Evolutionary conservation across 768 basidiomycete species (phyloP).

Genomic region (Pholiota microspora): DNA sequence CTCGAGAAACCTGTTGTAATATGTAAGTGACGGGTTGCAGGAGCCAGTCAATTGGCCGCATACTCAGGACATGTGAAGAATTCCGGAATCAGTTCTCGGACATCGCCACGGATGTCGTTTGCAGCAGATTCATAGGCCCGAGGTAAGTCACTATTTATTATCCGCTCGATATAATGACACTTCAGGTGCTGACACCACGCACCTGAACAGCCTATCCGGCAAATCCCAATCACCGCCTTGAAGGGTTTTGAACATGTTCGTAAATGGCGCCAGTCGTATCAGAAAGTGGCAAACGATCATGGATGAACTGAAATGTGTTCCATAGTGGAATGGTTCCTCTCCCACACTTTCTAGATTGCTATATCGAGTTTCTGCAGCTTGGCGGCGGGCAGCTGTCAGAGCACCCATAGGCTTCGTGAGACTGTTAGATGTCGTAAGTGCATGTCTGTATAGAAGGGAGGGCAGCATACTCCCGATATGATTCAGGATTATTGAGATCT

Average conservation of each 20-base stretch:
- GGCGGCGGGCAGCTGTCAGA: conserved; percentile 67
- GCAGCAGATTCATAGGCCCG: conserved; percentile 85
- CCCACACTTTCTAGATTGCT: conserved; percentile 71
- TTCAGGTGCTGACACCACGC: not conserved
- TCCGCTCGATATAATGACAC: not conserved
- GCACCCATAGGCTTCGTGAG: conserved; percentile 91
- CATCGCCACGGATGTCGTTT: conserved; percentile 84
- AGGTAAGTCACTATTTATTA: conserved; percentile 58
- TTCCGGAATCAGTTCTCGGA: conserved; percentile 90
- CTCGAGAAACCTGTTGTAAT: conserved; percentile 64
- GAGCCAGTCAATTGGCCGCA: conserved; percentile 19
- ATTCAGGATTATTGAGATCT: conserved; percentile 58
- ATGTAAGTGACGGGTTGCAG: not conserved
- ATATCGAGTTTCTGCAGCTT: conserved; percentile 77
- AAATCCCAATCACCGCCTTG: conserved; percentile 96
- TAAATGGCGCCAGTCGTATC: conserved; percentile 87
- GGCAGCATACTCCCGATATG: conserved; percentile 69
- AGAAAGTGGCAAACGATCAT: conserved; percentile 97
- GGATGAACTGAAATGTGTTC: conserved; percentile 94
- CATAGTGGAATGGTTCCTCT: conserved; percentile 89
- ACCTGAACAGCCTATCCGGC: conserved; percentile 84
- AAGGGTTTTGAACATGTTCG: conserved; percentile 92
- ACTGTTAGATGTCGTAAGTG: conserved; percentile 33
- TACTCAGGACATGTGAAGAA: conserved; percentile 85
- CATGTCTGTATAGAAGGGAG: not conserved